A percentile compares a stretch with the other conserved stretches of the same genome.
These are phyloP conservation scores for Litsea cubeba DNA, from an alignment of 164 flowering plant genomes.

Conservation along the genomic window DNA sequence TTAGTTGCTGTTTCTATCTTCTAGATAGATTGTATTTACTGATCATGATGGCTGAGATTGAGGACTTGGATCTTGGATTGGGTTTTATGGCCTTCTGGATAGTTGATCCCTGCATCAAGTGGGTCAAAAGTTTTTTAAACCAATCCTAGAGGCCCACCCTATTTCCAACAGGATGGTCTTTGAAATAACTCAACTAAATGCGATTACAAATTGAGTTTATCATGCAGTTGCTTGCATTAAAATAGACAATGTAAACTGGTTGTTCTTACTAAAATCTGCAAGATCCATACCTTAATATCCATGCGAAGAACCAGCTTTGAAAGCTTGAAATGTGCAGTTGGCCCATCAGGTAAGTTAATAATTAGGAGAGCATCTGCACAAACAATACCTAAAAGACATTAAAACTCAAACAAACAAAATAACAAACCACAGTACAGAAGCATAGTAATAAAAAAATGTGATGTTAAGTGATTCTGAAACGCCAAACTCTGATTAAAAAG, in stretches of 20 bases:
- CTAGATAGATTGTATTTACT: too few relatives aligned
- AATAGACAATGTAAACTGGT: not conserved
- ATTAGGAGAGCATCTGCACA: constrained; percentile 72
- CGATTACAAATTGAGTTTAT: not conserved
- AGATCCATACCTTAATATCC: constrained; percentile 68
- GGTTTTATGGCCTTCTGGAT: too few relatives aligned
- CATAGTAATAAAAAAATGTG: not conserved
- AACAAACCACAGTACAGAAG: not conserved
- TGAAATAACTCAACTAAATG: not conserved
- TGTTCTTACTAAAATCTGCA: not conserved
- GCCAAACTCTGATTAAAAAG: not conserved
- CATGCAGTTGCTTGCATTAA: not conserved
- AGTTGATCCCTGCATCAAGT: too few relatives aligned
- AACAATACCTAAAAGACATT: not conserved
- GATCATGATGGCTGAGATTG: too few relatives aligned
- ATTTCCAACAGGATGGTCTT: too few relatives aligned
- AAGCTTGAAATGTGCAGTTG: constrained; percentile 95
- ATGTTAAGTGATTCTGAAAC: not conserved
- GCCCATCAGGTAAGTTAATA: constrained; percentile 83
- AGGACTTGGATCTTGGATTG: too few relatives aligned
- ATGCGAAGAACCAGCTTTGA: constrained; percentile 77
- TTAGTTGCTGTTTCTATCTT: too few relatives aligned
- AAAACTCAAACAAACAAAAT: not conserved
- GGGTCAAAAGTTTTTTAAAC: too few relatives aligned
- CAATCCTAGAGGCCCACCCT: too few relatives aligned